Evolutionary conservation across 768 basidiomycete genomes (phyloP).

Genomic region (Tricholoma furcatifolium): DNA sequence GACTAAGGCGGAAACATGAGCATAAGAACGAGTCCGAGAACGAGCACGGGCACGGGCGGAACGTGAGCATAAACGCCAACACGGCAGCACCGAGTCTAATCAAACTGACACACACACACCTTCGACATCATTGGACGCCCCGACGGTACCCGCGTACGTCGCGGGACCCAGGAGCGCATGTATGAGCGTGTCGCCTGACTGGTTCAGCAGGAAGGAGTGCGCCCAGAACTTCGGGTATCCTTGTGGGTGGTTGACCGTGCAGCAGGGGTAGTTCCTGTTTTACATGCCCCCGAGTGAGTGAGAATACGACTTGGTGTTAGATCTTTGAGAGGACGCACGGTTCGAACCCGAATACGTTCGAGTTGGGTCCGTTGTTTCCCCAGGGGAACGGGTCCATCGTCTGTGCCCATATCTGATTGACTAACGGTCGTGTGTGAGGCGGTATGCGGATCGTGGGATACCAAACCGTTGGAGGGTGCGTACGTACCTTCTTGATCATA

Average conservation of each 20-base stretch:
- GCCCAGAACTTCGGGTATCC: constrained; percentile 44
- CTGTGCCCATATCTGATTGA: constrained; percentile 43
- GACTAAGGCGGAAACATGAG: too few species aligned
- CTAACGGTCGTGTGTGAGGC: constrained; percentile 16
- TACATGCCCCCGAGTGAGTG: too few species aligned
- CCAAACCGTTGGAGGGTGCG: background rate
- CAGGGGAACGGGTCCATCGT: constrained; percentile 36
- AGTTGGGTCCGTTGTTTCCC: constrained; percentile 37
- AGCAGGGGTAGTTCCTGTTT: constrained; percentile 44
- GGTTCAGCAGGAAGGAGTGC: constrained; percentile 34
- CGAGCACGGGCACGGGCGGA: background rate
- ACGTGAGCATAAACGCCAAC: background rate
- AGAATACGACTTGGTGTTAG: too few species aligned
- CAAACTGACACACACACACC: constrained; percentile 26
- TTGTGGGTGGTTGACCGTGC: constrained; percentile 42
- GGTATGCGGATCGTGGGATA: background rate
- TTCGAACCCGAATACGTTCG: constrained; percentile 43
- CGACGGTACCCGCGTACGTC: constrained; percentile 33
- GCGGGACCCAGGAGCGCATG: constrained; percentile 40
- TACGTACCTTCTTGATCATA: constrained; percentile 40
- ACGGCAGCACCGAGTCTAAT: too few species aligned
- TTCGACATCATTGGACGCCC: constrained; percentile 29
- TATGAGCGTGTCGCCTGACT: constrained; percentile 27
- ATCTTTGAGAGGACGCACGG: too few species aligned
- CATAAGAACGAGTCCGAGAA: too few species aligned